Conservation (phyloP, 2,329 filamentous ascomycete genomes). For the Hypoxylon sp. region DNA sequence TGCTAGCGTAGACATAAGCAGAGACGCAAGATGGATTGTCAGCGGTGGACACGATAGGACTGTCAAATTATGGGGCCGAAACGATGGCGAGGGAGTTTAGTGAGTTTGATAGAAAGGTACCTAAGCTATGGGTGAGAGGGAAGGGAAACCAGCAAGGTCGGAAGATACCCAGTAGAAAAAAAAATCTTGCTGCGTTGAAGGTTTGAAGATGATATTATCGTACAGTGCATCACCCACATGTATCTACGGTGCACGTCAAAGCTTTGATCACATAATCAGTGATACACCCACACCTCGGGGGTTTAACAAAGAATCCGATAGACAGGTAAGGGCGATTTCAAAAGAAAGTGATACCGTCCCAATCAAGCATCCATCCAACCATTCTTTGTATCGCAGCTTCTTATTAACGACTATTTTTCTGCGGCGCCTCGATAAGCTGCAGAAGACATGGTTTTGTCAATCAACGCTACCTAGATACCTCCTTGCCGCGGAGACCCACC, state of each 20-base stretch:
- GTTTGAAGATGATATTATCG: neutral
- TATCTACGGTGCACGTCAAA: neutral
- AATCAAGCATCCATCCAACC: conserved; percentile 22
- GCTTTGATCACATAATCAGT: conserved; percentile 23
- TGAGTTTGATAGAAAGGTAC: conserved; percentile 10
- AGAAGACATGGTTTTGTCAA: conserved; percentile 33
- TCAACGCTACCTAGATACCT: conserved; percentile 36
- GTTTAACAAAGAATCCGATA: conserved; percentile 40
- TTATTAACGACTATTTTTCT: conserved; percentile 16
- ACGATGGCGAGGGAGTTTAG: conserved; percentile 74
- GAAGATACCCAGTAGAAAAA: conserved; percentile 49
- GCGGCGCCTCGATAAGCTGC: neutral
- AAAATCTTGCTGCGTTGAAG: conserved; percentile 5
- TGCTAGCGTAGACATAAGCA: conserved; percentile 88
- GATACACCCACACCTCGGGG: conserved; percentile 41
- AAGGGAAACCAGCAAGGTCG: conserved; percentile 13
- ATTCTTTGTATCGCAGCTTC: conserved; percentile 27
- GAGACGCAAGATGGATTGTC: conserved; percentile 91
- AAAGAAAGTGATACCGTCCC: conserved; percentile 40
- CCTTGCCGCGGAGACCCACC: conserved; percentile 26
- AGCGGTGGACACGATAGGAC: conserved; percentile 95
- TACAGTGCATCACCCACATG: neutral
- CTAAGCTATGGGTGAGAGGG: conserved; percentile 1
- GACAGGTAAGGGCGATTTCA: conserved; percentile 42
- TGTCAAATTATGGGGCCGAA: conserved; percentile 95